phyloP scores from a whole-genome alignment of 1,284 basidiomycete species.

The Ganoderma multipileum region DNA sequence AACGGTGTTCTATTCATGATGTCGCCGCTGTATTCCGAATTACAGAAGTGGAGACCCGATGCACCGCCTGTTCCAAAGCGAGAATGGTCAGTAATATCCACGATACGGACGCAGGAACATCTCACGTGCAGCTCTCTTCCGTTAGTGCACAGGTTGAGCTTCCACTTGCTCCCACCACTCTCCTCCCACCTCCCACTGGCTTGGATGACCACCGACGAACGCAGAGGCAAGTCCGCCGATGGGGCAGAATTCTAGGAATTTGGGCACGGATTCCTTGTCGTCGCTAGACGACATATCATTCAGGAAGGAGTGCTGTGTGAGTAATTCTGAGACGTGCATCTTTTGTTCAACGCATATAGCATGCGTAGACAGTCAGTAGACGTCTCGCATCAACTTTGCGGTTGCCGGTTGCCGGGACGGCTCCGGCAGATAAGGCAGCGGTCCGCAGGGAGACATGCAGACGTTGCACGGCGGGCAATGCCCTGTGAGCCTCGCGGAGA shows the following conservation, averaged over 20 bases:
- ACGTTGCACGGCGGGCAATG: neutral
- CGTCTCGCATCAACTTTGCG: neutral
- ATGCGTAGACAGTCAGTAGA: conserved; percentile 1
- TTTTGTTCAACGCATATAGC: neutral
- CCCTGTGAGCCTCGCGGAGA: neutral
- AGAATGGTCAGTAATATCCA: conserved; percentile 2
- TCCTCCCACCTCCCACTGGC: neutral
- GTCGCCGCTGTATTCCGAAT: neutral
- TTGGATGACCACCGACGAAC: neutral
- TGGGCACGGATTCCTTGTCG: neutral
- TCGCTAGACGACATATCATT: neutral
- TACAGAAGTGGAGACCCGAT: neutral
- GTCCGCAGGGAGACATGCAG: neutral
- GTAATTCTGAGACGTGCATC: neutral
- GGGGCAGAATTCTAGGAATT: neutral
- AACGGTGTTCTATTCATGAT: neutral
- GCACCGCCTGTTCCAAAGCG: neutral
- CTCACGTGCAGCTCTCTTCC: neutral
- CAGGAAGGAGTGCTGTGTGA: neutral
- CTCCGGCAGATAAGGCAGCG: neutral
- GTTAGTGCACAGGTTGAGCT: neutral
- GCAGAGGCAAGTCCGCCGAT: neutral
- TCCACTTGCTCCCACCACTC: neutral
- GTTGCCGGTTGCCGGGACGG: neutral
- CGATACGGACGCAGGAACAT: neutral